These are phyloP conservation scores for Ramalina intermedia DNA, from an alignment of 495 filamentous ascomycete species.

Conservation along the genomic window DNA sequence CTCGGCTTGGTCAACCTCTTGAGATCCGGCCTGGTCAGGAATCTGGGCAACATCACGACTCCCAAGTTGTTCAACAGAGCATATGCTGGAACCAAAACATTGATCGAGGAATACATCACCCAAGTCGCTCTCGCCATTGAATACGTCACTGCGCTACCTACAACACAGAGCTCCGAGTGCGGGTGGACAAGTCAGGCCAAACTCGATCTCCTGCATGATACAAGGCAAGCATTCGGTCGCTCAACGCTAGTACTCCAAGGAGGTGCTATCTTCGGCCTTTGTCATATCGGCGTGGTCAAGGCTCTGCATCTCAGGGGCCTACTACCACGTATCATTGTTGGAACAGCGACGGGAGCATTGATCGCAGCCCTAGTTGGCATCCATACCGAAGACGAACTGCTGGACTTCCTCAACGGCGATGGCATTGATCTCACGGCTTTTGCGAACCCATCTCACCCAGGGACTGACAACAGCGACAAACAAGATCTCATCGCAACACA, in stretches of 20 bases:
- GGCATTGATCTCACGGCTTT: conserved; percentile 78
- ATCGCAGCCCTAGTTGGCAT: conserved; percentile 83
- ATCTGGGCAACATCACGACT: conserved; percentile 78
- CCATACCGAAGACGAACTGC: conserved; percentile 76
- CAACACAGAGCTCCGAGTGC: conserved; percentile 35
- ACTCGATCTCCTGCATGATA: conserved; percentile 78
- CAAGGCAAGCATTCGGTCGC: conserved; percentile 77
- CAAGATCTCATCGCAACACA: conserved; percentile 13
- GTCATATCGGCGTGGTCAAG: conserved; percentile 83
- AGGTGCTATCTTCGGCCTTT: conserved; percentile 82
- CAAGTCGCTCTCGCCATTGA: conserved; percentile 67
- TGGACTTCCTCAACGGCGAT: conserved; percentile 58
- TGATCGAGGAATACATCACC: conserved; percentile 85
- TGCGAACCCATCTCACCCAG: conserved; percentile 20
- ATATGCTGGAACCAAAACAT: conserved; percentile 76
- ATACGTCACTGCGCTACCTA: conserved; percentile 61
- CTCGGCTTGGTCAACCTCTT: conserved; percentile 62
- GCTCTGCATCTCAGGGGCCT: conserved; percentile 74
- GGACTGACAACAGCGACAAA: conserved; percentile 7
- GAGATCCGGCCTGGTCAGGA: conserved; percentile 75
- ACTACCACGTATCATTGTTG: conserved; percentile 79
- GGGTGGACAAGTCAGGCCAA: conserved; percentile 71
- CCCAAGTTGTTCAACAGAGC: conserved; percentile 73
- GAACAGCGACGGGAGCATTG: conserved; percentile 78
- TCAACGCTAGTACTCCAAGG: conserved; percentile 80